Evolutionary conservation across 495 filamentous ascomycete genomes (phyloP).

Genomic region (Umbilicaria muhlenbergii): DNA sequence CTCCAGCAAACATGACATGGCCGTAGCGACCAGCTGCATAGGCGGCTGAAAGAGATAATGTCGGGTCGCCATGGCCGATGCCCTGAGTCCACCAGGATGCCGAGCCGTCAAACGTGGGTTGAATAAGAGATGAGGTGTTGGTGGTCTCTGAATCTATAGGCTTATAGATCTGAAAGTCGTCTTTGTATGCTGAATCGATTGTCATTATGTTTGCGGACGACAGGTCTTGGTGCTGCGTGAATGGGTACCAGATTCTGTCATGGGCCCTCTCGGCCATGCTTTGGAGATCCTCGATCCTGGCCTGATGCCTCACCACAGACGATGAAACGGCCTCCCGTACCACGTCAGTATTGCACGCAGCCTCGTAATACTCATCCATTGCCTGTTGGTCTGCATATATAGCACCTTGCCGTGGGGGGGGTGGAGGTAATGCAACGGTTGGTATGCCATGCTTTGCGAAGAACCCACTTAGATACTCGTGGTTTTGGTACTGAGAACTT

Average conservation of each 20-base stretch:
- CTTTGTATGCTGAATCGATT: conserved; percentile 62
- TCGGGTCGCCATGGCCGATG: conserved; percentile 56
- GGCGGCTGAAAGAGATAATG: conserved; percentile 50
- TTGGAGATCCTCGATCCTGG: conserved; percentile 37
- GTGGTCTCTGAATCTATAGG: conserved; percentile 4
- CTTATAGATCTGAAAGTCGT: conserved; percentile 50
- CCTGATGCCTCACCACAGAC: conserved; percentile 23
- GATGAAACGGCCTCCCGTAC: conserved; percentile 25
- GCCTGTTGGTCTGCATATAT: conserved; percentile 27
- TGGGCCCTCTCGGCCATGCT: conserved; percentile 41
- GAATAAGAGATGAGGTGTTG: conserved; percentile 22
- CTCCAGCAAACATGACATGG: conserved; percentile 68
- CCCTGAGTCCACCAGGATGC: conserved; percentile 84
- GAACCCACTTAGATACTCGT: conserved; percentile 44
- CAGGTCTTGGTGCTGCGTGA: conserved; percentile 58
- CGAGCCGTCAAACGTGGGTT: conserved; percentile 57
- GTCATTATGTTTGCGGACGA: conserved; percentile 40
- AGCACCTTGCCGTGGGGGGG: conserved; percentile 26
- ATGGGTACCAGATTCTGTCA: conserved; percentile 61
- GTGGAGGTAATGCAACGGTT: conserved; percentile 33
- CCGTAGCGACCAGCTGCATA: conserved; percentile 73
- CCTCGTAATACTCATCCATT: conserved; percentile 47
- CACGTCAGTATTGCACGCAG: conserved; percentile 21
- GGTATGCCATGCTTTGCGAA: conserved; percentile 43
- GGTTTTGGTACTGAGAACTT: conserved; percentile 45